Evolutionary conservation across 2,329 filamentous ascomycete species (phyloP), one percentile per base, ranked within the genome.

Genomic region (Leptoxyphium fumago): DNA sequence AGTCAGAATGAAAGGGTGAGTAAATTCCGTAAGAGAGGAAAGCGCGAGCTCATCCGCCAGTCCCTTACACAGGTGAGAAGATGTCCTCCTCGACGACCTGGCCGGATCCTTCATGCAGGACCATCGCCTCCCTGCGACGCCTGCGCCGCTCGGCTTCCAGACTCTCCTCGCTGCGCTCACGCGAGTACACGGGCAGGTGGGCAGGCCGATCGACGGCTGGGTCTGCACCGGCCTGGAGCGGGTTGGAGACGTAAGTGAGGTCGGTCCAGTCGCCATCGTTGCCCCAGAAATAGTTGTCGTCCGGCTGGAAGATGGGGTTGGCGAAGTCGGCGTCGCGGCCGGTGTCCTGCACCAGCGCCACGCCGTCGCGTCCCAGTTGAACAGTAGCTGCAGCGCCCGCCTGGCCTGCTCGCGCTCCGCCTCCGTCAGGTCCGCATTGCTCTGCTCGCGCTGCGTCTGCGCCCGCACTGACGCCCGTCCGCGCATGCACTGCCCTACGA

Each of bases 61-160:
- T 26, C 21, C 3, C 21, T 36, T 15, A 36, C 13, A 36, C 32
- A 15, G 32, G 32, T 5, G 13, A 15, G 32, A 36, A 40, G 30
- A 94, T 93, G 58, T 94, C 84, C 39, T 77, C 77, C 49, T 78
- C 75, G 3, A 75, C 78, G 39, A 94, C 61, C 1, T 84, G 82
- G 29, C 80, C 73, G 17, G 77, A 84, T n/a, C 84, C 84, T 55
- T 94, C 86, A 55, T 87, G 89, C 45, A 94, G 68, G 15, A 95
- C 87, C 75, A 95, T 88, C 4, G 86, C 87, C 65, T 94, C 86
- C 51, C 87, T 74, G 56, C 89, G 75, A 41, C 84, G 74, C 50
- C 87, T 40, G 34, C 55, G 74, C 47, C 86, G 71, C 47, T 88
- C 69, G 43, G 81, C 75, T 55, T 84, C 79, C 60, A 89, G 84